Base-by-base conservation (phyloP, 2,329 filamentous ascomycete genomes). In the Pseudovirgaria hyperparasitica region DNA sequence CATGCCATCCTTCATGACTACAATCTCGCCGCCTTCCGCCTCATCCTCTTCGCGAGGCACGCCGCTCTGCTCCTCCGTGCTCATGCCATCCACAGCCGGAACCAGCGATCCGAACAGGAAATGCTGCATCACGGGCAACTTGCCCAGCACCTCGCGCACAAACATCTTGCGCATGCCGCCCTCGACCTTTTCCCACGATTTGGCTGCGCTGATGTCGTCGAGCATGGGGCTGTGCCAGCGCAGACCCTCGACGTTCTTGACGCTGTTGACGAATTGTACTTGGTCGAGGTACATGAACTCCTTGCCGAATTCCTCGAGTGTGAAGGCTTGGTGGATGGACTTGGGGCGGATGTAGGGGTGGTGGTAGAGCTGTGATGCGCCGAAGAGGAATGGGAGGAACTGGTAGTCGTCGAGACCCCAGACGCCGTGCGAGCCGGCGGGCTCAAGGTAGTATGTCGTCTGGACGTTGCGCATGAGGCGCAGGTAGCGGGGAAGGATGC, bases 161-260 rank as follows among this genome's bases (percentile, higher is more conserved):
- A 96, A 96, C 92, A 98, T 98, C 40, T 84, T 81, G 34, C 82
- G 71, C 92, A 98, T 96, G 5, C 90, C 90, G 15, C 68, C 78
- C 52, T 96, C 86, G 26, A 98, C 80, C 63, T 98, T 98, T 38
- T 57, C 61, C 90, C 90, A 98, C 20, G 67, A 81, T 51, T 82
- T 86, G 10, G 87, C 80, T 2, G 82, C 76, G 4, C 81, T 90
- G 38, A 98, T 98, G 51, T 98, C 90, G 49, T 98, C 90, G 11
- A 98, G 71, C 92, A 98, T 96, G 4, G 92, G 90, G 37, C 78
- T 86, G 46, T 98, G 92, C 90, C 90, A 98, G 23, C 90, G 71
- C 34, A 98, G 60, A 2, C 86, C 87, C 46, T 92, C 84, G 31
- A 94, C 86, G 2, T 84, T 93, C 63, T 98, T 98, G 32, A 92